Conservation (phyloP, 257 asterid species). For the Nicotiana tomentosiformis region DNA sequence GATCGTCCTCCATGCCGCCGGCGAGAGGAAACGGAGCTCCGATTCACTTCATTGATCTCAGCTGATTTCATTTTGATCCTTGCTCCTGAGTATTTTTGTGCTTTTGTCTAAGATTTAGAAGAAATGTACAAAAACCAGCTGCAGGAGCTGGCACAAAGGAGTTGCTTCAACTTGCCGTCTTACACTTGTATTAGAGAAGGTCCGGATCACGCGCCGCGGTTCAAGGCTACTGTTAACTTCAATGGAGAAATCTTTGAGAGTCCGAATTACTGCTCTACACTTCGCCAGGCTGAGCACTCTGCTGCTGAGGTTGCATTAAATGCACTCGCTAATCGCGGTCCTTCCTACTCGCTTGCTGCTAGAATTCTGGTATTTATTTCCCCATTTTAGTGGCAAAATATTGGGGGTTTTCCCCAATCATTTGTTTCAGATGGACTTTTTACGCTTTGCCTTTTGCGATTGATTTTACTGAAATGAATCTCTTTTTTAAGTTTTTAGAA, state of each 20-base stretch:
- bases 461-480: no score
- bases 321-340: constrained; percentile 34
- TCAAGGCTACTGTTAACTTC: constrained; percentile 41
- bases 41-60: neutral
- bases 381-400: neutral
- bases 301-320: constrained; percentile 45
- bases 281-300: constrained; percentile 41
- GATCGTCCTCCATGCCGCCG: constrained; percentile 4
- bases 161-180: constrained; percentile 40
- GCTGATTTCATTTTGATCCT: constrained; percentile 1
- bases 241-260: constrained; percentile 39
- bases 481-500: neutral
- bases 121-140: constrained; percentile 42
- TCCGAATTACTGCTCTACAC: constrained; percentile 31
- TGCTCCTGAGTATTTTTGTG: neutral
- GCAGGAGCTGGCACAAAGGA: constrained; percentile 42
- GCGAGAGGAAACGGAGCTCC: neutral
- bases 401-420: neutral
- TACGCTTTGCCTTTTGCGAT: neutral
- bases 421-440: neutral
- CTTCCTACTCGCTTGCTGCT: constrained; percentile 34
- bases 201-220: constrained; percentile 46
- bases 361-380: constrained; percentile 24
- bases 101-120: neutral
- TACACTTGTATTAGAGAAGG: constrained; percentile 38